Percentiles rank a stretch among this genome's conserved stretches.
Conservation (phyloP, 2,329 filamentous ascomycete species). For the Ophiostoma sp. region DNA sequence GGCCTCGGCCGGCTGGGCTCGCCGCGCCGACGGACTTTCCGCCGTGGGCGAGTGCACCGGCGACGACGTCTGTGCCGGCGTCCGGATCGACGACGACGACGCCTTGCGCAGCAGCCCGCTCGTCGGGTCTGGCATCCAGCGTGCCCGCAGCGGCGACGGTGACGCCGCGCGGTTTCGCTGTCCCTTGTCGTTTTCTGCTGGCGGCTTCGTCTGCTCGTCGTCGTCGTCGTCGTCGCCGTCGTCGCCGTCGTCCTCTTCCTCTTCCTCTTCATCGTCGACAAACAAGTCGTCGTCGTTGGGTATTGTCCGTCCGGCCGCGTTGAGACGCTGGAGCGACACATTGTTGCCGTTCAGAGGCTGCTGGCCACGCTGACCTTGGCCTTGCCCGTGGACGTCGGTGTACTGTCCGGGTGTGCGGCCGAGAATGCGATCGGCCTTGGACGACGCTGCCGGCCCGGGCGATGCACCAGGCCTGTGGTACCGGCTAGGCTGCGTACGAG, state of each 20-base stretch:
- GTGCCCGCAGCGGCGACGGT: slow-evolving; percentile 22
- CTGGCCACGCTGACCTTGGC: no score
- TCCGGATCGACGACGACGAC: neutral
- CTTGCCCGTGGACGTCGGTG: slow-evolving; percentile 36
- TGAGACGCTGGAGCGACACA: slow-evolving; percentile 44
- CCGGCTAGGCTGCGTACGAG: slow-evolving; percentile 13
- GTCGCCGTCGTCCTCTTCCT: slow-evolving; percentile 36
- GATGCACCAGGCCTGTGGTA: slow-evolving; percentile 17
- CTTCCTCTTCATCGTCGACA: slow-evolving; percentile 31
- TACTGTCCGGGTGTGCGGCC: slow-evolving; percentile 54
- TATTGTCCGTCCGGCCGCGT: slow-evolving; percentile 30
- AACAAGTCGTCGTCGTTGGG: slow-evolving; percentile 34
- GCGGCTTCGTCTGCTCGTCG: neutral
- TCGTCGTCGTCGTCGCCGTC: slow-evolving; percentile 33
- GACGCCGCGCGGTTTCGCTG: no score
- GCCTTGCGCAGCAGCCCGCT: slow-evolving; percentile 24
- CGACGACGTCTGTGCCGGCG: neutral
- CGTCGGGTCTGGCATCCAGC: slow-evolving; percentile 25
- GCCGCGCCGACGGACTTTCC: neutral
- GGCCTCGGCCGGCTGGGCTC: slow-evolving; percentile 9
- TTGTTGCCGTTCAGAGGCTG: slow-evolving; percentile 30
- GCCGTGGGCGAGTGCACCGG: neutral
- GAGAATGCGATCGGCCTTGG: slow-evolving; percentile 55
- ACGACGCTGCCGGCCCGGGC: no score
- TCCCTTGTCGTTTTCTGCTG: no score